Base-by-base conservation (phyloP, 306 rosid genomes). In the Pterocarpus macrocarpus region DNA sequence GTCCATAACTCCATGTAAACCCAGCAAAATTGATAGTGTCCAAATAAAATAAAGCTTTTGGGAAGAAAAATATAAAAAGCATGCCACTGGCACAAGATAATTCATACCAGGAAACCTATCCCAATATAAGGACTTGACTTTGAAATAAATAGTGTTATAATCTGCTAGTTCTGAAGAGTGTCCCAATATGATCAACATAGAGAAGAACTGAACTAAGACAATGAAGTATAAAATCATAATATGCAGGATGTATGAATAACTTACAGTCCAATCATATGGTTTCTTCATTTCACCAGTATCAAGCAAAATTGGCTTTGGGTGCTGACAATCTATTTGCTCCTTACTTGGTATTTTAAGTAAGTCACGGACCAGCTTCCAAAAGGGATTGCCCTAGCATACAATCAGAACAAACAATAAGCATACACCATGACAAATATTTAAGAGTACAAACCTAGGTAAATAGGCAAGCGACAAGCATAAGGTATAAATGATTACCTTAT, bases 241-340 rank as follows among this genome's bases (percentile, higher is more conserved):
- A 57, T 80, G 71, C 49, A 50, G 74, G 66, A 50, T 47, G 41
- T 16, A 55, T 45, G 64, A 83, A 67, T 53, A 78, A 91, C 97
- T 86, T 90, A 95, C 98, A 62, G 98, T 97, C 98, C 98, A 95
- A 17, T 92, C 91, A 89, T 95, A 95, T 3, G 98, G 97, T 85
- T 71, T 44, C 76, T 84, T 88, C 98, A 95, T 92, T 90, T 90
- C 97, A 83, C 98, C 97, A 70, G 95, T 89, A 88, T 95, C 97
- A 58, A 95, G 95, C 85, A 95, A 87, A 82, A 95, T 95, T 53
- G 97, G 97, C 89, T 95, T 92, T 64, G 98, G 97, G 28, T 15
- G 84, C 62, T 95, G 98, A 83, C 97, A 95, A 17, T 86, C 84
- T 80, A 88, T 76, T 75, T 95, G 98, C 83, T 95, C 90, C 83